Evolutionary conservation across 1,284 basidiomycete species (phyloP).

Genomic region (Hymenochaete sp.): DNA sequence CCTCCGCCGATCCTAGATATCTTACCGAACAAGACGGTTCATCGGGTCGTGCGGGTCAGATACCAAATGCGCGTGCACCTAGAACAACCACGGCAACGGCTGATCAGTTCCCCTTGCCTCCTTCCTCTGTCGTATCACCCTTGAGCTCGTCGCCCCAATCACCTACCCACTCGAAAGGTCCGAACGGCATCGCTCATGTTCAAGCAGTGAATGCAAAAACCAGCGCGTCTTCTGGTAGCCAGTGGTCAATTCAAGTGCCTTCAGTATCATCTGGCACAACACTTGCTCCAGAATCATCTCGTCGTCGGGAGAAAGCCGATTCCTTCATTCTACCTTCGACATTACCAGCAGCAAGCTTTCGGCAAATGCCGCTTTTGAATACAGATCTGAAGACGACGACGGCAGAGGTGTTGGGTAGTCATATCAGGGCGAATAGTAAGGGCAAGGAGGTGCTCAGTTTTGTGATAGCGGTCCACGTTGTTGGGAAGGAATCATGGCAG

Average conservation of each 20-base stretch:
- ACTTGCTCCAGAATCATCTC: slow-evolving; percentile 6
- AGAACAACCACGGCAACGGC: slow-evolving; percentile 7
- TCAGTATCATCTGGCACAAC: slow-evolving; percentile 14
- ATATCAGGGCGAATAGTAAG: slow-evolving; percentile 76
- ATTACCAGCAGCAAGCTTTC: slow-evolving; percentile 35
- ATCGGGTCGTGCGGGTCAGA: slow-evolving; percentile 6
- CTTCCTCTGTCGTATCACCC: slow-evolving; percentile 11
- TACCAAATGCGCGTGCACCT: slow-evolving; percentile 9
- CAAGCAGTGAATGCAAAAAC: too few species aligned
- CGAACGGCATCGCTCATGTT: background rate
- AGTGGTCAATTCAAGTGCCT: background rate
- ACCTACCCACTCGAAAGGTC: slow-evolving; percentile 4
- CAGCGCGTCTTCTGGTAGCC: too few species aligned
- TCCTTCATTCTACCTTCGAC: slow-evolving; percentile 16
- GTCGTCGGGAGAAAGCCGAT: slow-evolving; percentile 11
- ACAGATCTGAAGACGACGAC: slow-evolving; percentile 59
- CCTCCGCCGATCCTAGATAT: slow-evolving; percentile 5
- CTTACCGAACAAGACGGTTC: slow-evolving; percentile 9
- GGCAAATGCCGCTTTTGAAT: slow-evolving; percentile 61
- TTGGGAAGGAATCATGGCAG: slow-evolving; percentile 71
- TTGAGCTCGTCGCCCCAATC: slow-evolving; percentile 1
- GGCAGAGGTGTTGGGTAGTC: slow-evolving; percentile 60
- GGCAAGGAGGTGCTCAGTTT: slow-evolving; percentile 85
- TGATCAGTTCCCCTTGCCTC: slow-evolving; percentile 18
- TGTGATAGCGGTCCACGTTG: slow-evolving; percentile 57